phyloP scores from a whole-genome alignment of 2,329 filamentous ascomycete genomes.

The Drechslerella dactyloides region DNA sequence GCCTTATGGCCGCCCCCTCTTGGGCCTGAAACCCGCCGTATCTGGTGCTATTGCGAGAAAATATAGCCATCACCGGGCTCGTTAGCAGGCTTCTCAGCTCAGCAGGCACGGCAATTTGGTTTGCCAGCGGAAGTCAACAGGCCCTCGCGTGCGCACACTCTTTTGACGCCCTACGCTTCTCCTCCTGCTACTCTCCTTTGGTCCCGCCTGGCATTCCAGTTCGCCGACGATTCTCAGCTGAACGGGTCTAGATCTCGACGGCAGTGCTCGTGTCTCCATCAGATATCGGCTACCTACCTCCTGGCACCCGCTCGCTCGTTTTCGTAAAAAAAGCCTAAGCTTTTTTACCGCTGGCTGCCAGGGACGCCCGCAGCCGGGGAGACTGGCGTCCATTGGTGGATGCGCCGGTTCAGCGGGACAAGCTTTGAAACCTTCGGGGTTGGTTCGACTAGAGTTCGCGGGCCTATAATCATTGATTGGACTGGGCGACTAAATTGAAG shows the following conservation, averaged over 20 bases:
- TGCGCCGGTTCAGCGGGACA: slow-evolving; percentile 22
- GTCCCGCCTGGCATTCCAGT: slow-evolving; percentile 15
- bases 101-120: background rate
- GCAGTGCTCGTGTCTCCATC: slow-evolving; percentile 1
- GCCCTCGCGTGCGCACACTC: background rate
- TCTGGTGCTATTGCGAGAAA: background rate
- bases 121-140: background rate
- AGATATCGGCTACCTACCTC: slow-evolving; percentile 10
- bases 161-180: background rate
- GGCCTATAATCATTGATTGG: no score
- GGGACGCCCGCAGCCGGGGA: background rate
- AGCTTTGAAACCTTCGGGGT: slow-evolving; percentile 43
- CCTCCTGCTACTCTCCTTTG: slow-evolving; percentile 14
- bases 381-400: slow-evolving; percentile 3
- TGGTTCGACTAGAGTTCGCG: background rate
- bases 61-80: background rate
- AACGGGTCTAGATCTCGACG: slow-evolving; percentile 26
- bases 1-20: background rate
- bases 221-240: slow-evolving; percentile 13
- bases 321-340: slow-evolving; percentile 18
- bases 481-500: background rate
- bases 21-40: background rate
- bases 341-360: slow-evolving; percentile 31
- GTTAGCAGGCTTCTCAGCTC: background rate
- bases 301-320: slow-evolving; percentile 41